These are phyloP conservation scores for Yarrowia alimentaria DNA, from an alignment of 805 yeast species.

Conservation along the genomic window DNA sequence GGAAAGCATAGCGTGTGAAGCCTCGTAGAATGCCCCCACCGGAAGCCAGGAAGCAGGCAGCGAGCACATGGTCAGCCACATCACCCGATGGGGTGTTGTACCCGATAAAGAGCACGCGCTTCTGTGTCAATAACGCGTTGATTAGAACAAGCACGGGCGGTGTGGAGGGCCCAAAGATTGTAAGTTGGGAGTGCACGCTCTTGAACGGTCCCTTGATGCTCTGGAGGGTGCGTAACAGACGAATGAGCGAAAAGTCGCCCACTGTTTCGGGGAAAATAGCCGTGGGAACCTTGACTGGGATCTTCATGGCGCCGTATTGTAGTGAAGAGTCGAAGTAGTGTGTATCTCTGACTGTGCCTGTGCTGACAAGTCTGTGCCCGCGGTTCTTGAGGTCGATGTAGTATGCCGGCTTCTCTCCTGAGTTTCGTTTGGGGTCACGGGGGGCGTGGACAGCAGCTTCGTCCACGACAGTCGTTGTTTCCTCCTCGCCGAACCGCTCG, in stretches of 20 bases:
- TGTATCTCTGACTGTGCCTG: conserved; percentile 33
- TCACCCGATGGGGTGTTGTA: conserved; percentile 51
- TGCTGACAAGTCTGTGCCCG: conserved; percentile 32
- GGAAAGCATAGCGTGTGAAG: conserved; percentile 50
- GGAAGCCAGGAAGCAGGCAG: conserved; percentile 50
- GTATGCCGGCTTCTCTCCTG: conserved; percentile 30
- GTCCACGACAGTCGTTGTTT: conserved; percentile 1
- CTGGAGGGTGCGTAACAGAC: conserved; percentile 36
- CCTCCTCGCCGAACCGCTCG: conserved; percentile 34
- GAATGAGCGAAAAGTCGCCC: conserved; percentile 38
- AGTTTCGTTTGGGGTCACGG: neutral
- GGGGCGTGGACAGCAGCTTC: neutral
- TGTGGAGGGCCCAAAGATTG: conserved; percentile 54
- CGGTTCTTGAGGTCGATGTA: conserved; percentile 35
- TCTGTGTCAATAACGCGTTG: conserved; percentile 54
- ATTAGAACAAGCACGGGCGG: conserved; percentile 54
- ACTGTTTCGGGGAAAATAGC: conserved; percentile 37
- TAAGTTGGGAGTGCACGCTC: conserved; percentile 47
- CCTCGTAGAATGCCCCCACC: conserved; percentile 54
- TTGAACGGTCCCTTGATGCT: conserved; percentile 34
- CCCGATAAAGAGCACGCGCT: conserved; percentile 50
- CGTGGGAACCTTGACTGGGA: conserved; percentile 40
- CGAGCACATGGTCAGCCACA: conserved; percentile 52
- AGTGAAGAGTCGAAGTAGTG: conserved; percentile 39
- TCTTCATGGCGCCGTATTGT: conserved; percentile 35